A percentile compares a stretch with the other conserved stretches of the same genome.
Evolutionary conservation across 805 yeast genomes (phyloP).

Genomic region (Ogataea wickerhamii): DNA sequence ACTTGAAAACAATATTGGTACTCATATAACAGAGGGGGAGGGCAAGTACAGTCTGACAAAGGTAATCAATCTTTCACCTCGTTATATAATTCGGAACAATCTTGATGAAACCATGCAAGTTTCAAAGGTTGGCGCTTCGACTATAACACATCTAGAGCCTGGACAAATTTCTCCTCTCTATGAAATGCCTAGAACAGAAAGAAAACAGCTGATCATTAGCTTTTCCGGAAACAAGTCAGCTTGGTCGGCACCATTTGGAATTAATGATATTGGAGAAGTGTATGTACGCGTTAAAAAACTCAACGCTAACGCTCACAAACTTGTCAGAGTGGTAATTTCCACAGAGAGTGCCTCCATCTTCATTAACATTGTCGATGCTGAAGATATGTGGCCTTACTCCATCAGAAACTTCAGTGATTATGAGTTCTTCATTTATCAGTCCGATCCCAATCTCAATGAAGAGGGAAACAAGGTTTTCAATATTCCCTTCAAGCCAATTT

Average conservation of each 20-base stretch:
- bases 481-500: slow-evolving; percentile 67
- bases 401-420: slow-evolving; percentile 83
- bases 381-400: slow-evolving; percentile 86
- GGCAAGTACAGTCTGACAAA: slow-evolving; percentile 78
- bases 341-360: slow-evolving; percentile 83
- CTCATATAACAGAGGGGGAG: slow-evolving; percentile 73
- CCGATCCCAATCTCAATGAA: slow-evolving; percentile 67
- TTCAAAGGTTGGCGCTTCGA: slow-evolving; percentile 65
- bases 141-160: slow-evolving; percentile 42
- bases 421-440: slow-evolving; percentile 85
- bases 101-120: slow-evolving; percentile 54
- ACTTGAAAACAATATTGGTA: slow-evolving; percentile 70
- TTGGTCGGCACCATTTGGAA: slow-evolving; percentile 87
- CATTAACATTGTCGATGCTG: slow-evolving; percentile 68
- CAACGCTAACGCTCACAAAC: slow-evolving; percentile 56
- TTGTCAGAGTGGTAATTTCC: slow-evolving; percentile 68
- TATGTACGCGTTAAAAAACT: slow-evolving; percentile 66
- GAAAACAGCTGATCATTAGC: slow-evolving; percentile 60
- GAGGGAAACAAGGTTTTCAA: slow-evolving; percentile 58
- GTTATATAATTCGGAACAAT: slow-evolving; percentile 70
- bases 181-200: slow-evolving; percentile 51
- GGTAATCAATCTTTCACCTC: slow-evolving; percentile 75
- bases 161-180: slow-evolving; percentile 56
- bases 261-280: slow-evolving; percentile 80
- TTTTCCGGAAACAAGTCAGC: slow-evolving; percentile 52